Base-by-base conservation (phyloP, 2,329 filamentous ascomycete genomes). In the Neofusicoccum parvum region DNA sequence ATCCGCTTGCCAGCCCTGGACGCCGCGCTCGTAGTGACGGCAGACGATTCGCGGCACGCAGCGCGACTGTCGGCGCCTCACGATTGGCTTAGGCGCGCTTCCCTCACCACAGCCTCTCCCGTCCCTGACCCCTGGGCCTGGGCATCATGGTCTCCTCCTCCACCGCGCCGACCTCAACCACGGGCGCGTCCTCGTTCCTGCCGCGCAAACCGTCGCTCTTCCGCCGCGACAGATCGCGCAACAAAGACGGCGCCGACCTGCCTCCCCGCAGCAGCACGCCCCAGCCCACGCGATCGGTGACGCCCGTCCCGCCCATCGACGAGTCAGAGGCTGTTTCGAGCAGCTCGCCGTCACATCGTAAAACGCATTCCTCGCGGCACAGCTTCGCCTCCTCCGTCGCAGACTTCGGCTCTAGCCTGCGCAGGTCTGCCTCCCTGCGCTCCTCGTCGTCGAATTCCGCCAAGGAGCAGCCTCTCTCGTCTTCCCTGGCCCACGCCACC, bases 391-490 rank as follows among this genome's bases (percentile, higher is more conserved):
- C 75, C 27, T 76, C 73, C 36, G 74, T 79, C 45, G 73, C 74
- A 20, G 79, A 80, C 67, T 67, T 79, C 67, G 73, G 77, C 68
- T 71, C 76, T 64, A 74, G 72, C 67, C 69, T 81, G 67, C 76
- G 78, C 36, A 70, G 79, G 39, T 74, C 74, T 62, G 75, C 77
- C 65, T 80, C 78, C n/a, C 72, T 81, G 34, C 77, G 79, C 66
- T 78, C 78, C 58, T 78, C 72, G 68, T 73, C 71, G 53, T 73
- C 71, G 56, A 66, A 68, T 53, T 74, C 72, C 50, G 51, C 62
- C 50, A 64, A 75, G 74, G 67, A 73, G 76, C 65, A 72, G 67
- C 63, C n/a, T 36, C 63, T 49, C 12, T 49, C 41, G 11, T 45
- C 43, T 34, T 53, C 72, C 73, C 62, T 77, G 75, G 41, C 64